Evolutionary conservation across 306 rosid species (phyloP), one percentile per base, ranked within the genome.

Genomic region (Bauhinia variegata): DNA sequence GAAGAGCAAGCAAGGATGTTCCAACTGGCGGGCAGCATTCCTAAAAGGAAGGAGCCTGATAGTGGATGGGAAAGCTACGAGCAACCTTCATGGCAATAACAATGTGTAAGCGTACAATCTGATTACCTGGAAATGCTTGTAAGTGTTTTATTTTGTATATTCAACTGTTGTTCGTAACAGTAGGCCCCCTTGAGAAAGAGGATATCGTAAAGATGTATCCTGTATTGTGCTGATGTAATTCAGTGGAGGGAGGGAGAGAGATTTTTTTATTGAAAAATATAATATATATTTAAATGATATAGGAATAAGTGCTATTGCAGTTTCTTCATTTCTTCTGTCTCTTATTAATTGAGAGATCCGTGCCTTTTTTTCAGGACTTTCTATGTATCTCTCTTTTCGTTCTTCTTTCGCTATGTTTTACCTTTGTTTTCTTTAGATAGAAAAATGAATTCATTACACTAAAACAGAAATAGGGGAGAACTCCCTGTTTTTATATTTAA

Each of bases 11-110:
- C 71, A 37, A 78, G 83, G 74, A 78, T 83, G 79, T 78, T 78
- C 68, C 89, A 84, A 68, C 54, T 81, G 65, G 69, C 75, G 30
- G 76, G 82, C 43, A 71, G 90, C 70, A 68, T 74, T 36, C 75
- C 77, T 33, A 89, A 86, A 80, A 79, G 89, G 67, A 89, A 87
- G 86, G 95, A 89, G 58, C 90, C 92, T 10, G 96, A 89, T 60
- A 84, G 88, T 12, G 92, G 96, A 42, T 74, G 84, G 84, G 88
- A 89, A 60, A 73, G 81, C 74, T 84, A 78, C 81, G 86, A 80
- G 75, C 86, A 80, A 58, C 65, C 84, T 41, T 71, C 88, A 3
- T 86, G 92, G 91, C 84, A 78, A 63, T 84, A 82, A 67, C 56
- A 72, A 19, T 63, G 28, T 68, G 15, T 15, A 72, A 31, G 44